phyloP scores from a whole-genome alignment of 75 land plant genomes.

The Pinus taeda region DNA sequence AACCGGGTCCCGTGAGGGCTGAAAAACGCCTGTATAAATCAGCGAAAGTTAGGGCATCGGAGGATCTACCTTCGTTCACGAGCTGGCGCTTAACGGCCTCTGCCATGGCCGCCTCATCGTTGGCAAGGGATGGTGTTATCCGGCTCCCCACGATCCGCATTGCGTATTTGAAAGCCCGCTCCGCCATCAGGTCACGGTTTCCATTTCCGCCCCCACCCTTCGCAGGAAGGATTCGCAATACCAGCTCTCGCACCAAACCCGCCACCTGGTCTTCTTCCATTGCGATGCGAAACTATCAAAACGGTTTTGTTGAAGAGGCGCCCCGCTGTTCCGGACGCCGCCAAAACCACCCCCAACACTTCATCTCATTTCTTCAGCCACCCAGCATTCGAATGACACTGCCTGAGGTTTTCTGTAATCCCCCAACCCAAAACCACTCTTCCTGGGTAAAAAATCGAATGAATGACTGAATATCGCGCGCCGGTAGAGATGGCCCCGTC shows the following conservation, averaged over 20 bases:
- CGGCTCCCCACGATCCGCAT: slow-evolving; percentile 81
- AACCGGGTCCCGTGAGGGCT: slow-evolving; percentile 56
- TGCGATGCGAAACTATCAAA: slow-evolving; percentile 17
- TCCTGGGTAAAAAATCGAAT: not conserved
- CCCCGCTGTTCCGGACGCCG: slow-evolving; percentile 1
- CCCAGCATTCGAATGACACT: not conserved
- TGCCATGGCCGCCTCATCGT: slow-evolving; percentile 85
- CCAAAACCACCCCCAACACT: not conserved
- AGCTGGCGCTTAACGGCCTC: slow-evolving; percentile 93
- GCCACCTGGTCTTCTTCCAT: slow-evolving; percentile 29
- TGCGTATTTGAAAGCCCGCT: slow-evolving; percentile 63
- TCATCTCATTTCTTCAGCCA: not conserved
- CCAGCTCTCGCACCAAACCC: slow-evolving; percentile 82
- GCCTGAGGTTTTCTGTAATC: not conserved
- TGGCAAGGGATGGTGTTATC: slow-evolving; percentile 64
- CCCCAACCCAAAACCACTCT: not conserved
- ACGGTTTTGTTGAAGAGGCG: not conserved
- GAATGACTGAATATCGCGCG: no score
- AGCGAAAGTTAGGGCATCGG: slow-evolving; percentile 87
- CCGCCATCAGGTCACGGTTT: slow-evolving; percentile 3
- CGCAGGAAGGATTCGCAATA: slow-evolving; percentile 52
- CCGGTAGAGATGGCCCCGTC: not conserved
- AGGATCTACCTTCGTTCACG: slow-evolving; percentile 72
- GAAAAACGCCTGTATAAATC: slow-evolving; percentile 76
- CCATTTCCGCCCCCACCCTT: slow-evolving; percentile 8